Evolutionary conservation across 129 eudicot genomes (phyloP).

Genomic region (Arctium lappa): DNA sequence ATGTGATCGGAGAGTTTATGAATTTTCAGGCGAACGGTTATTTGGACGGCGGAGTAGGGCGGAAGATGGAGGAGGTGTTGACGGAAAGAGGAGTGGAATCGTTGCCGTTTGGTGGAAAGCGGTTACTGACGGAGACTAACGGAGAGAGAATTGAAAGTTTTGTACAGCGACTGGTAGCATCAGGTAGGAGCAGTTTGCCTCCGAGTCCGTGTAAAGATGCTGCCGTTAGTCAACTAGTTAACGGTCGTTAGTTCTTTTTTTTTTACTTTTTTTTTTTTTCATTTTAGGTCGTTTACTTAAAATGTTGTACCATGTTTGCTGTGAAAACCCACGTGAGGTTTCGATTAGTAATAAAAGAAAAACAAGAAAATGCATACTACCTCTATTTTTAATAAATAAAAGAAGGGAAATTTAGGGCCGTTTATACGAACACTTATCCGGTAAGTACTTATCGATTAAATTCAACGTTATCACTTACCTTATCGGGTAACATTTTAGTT

Average conservation of each 20-base stretch:
- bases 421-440: no score
- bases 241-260: slow-evolving; percentile 62
- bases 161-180: slow-evolving; percentile 74
- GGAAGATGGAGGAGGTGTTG: slow-evolving; percentile 41
- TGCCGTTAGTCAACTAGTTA: slow-evolving; percentile 70
- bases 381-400: background rate
- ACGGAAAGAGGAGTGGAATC: slow-evolving; percentile 75
- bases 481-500: no score
- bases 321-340: slow-evolving; percentile 16
- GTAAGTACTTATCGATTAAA: no score
- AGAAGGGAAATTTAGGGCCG: no score
- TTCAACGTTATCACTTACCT: no score
- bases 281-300: slow-evolving; percentile 8
- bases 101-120: slow-evolving; percentile 91
- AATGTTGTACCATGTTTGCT: slow-evolving; percentile 28
- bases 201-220: slow-evolving; percentile 90
- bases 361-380: background rate
- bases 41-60: slow-evolving; percentile 30
- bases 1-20: slow-evolving; percentile 18
- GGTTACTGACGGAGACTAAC: slow-evolving; percentile 81
- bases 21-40: slow-evolving; percentile 63
- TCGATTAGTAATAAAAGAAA: slow-evolving; percentile 1
- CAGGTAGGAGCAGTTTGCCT: slow-evolving; percentile 71
- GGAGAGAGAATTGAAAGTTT: slow-evolving; percentile 73
- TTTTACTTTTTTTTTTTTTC: background rate